Evolutionary conservation across 306 rosid species (phyloP), one percentile per base, ranked within the genome.

Genomic region (Glycine tomentella): DNA sequence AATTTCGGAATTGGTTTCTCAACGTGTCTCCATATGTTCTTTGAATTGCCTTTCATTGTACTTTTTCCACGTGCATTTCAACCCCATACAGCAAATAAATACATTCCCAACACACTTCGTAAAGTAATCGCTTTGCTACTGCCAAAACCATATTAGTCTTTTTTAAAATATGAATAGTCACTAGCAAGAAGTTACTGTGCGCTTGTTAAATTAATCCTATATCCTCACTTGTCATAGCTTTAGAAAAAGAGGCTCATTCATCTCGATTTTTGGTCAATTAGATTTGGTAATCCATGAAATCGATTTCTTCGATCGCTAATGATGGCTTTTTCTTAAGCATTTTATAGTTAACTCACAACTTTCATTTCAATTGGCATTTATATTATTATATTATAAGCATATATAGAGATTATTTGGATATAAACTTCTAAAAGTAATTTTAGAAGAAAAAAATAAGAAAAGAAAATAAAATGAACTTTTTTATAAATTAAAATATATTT

Each of bases 71-170:
- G n/a, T n/a, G n/a, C n/a, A n/a, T n/a, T n/a, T 50, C 51, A 2
- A 40, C 66, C 66, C 8, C 16, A 40, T n/a, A n/a, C n/a, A n/a
- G 82, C 75, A 75, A 75, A 59, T 75, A 59, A 75, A 59, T 75
- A 20, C 80, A 64, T 64, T 36, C 72, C 63, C 72, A 77, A 66
- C 74, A 45, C 49, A 52, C 75, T 13, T 51, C 3, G 16, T 40
- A 66, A 52, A 52, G 63, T 40, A 50, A 51, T 38, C 33, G 0
- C 75, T 53, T 16, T 51, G 7, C 13, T 64, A 77, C 10, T 25
- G 1, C 31, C 31, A 25, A 25, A 25, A 25, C 31, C 31, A 25
- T 1, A 25, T 25, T 25, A 25, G 31, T 25, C 31, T 25, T 2
- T 2, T 25, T 25, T 25, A 25, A 42, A 42, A 42, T 1, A 42